These are phyloP conservation scores for Chytriomyces hyalinus DNA, from an alignment of 192 early-diverging fungal genomes.

Conservation along the genomic window DNA sequence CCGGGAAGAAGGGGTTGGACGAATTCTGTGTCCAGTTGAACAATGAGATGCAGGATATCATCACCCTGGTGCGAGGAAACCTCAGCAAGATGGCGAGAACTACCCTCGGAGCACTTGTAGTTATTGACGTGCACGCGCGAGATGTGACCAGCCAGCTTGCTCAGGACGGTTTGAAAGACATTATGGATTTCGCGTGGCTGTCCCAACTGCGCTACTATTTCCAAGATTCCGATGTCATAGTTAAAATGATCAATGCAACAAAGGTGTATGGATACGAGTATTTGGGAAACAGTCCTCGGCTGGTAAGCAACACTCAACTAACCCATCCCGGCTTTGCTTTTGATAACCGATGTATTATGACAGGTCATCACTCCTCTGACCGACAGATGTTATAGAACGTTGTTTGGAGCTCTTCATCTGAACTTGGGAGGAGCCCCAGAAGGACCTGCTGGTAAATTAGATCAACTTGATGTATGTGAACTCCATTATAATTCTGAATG, in stretches of 20 bases:
- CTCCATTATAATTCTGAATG: not conserved
- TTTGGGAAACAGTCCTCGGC: slow-evolving; percentile 57
- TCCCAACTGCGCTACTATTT: slow-evolving; percentile 69
- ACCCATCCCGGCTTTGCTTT: slow-evolving; percentile 12
- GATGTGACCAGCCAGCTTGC: slow-evolving; percentile 60
- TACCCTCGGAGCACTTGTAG: slow-evolving; percentile 67
- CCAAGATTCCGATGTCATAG: slow-evolving; percentile 63
- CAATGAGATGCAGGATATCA: slow-evolving; percentile 61
- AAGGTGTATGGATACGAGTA: slow-evolving; percentile 64
- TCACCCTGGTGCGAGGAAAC: slow-evolving; percentile 64
- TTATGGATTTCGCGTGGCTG: slow-evolving; percentile 65
- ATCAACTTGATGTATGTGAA: not conserved
- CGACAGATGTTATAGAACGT: slow-evolving; percentile 66
- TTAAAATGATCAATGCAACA: slow-evolving; percentile 67
- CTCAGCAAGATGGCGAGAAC: slow-evolving; percentile 64
- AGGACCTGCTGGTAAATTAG: slow-evolving; percentile 51
- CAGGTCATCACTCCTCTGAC: slow-evolving; percentile 69
- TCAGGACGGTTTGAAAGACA: slow-evolving; percentile 51
- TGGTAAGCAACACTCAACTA: slow-evolving; percentile 35
- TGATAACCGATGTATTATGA: slow-evolving; percentile 50
- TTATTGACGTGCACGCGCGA: slow-evolving; percentile 70
- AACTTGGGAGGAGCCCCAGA: slow-evolving; percentile 71
- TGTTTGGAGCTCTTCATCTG: slow-evolving; percentile 67
- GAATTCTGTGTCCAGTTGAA: slow-evolving; percentile 55
- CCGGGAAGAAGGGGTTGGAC: slow-evolving; percentile 59